Evolutionary conservation across 2,329 filamentous ascomycete species (phyloP).

Genomic region (Chaetomiaceae sp.): DNA sequence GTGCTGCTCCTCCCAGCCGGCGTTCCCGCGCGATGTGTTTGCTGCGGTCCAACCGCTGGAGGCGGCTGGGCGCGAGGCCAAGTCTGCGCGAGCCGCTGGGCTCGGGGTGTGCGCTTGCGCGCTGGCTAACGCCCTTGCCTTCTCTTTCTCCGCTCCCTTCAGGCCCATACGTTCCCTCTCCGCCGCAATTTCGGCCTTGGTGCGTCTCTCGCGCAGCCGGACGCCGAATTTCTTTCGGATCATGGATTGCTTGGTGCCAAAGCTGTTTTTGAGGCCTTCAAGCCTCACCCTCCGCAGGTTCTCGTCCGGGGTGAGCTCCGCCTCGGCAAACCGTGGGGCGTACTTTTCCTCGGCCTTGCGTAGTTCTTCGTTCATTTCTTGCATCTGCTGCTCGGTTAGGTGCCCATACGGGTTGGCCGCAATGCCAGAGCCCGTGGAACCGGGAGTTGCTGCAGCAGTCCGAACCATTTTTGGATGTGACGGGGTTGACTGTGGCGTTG

Average conservation of each 20-base stretch:
- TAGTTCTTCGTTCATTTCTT: slow-evolving; percentile 35
- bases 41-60: slow-evolving; percentile 22
- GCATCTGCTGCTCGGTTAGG: slow-evolving; percentile 32
- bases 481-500: slow-evolving; percentile 15
- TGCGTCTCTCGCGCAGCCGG: slow-evolving; percentile 45
- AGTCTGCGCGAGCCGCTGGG: not conserved
- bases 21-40: slow-evolving; percentile 16
- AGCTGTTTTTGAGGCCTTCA: slow-evolving; percentile 45
- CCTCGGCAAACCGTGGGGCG: slow-evolving; percentile 39
- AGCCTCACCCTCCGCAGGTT: slow-evolving; percentile 31
- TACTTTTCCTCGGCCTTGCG: slow-evolving; percentile 36
- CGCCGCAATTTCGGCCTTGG: slow-evolving; percentile 41
- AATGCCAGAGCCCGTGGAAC: slow-evolving; percentile 17
- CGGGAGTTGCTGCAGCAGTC: slow-evolving; percentile 11
- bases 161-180: slow-evolving; percentile 39
- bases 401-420: slow-evolving; percentile 42
- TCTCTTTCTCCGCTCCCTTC: slow-evolving; percentile 25
- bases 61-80: not conserved
- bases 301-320: slow-evolving; percentile 35
- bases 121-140: slow-evolving; percentile 9
- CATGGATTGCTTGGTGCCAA: slow-evolving; percentile 52
- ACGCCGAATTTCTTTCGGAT: slow-evolving; percentile 56
- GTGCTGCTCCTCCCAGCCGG: slow-evolving; percentile 21
- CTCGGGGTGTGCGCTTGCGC: not conserved
- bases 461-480: slow-evolving; percentile 5